Base-by-base conservation (phyloP, 768 basidiomycete genomes). In the Gloeostereum incarnatum region DNA sequence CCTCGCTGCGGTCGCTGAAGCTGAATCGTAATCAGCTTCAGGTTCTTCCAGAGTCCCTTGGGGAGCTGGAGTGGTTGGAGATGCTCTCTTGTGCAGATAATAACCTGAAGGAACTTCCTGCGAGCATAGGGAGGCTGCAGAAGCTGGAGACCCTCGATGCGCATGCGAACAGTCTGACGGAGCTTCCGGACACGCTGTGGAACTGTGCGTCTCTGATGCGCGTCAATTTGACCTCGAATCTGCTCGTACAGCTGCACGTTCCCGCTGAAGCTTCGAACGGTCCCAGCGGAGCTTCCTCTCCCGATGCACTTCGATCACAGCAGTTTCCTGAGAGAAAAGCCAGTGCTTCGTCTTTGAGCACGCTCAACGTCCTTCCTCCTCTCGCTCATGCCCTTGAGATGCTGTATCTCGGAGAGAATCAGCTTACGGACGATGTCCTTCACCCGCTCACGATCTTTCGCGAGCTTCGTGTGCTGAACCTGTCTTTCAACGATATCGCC, bases 401-500 rank as follows among this genome's bases (percentile, higher is more conserved):
- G 44, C 71, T 98, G 3, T 92, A 84, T 52, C 71, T 98, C 1
- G 90, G 87, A 41, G 92, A 99, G 66, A 99, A 98, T 58, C 69
- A 67, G 21, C 66, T 97, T 14, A 77, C 75, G 7, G 86, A 93
- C 50, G 87, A 93, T 30, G 69, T 73, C 7, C 70, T 96, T 20
- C 76, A 75, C 14, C 73, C 79, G 0, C 59, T 97, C 20, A 81
- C 79, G 50, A 65, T 86, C 27, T 68, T 97, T 49, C 74, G 75
- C 42, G 78, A 85, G 46, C 72, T 99, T 8, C 69, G 65, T 2
- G 78, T 89, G 2, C 73, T 99, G 41, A 98, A 98, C 49, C 66
- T 98, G 14, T 89, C 87, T 19, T 98, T 96, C 66, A 99, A 99
- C 58, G 79, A 90, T 39, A 83, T 99, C 31, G 82, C 83, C 57